Evolutionary conservation across 805 yeast species (phyloP).

Genomic region (Metschnikowia henanensis): DNA sequence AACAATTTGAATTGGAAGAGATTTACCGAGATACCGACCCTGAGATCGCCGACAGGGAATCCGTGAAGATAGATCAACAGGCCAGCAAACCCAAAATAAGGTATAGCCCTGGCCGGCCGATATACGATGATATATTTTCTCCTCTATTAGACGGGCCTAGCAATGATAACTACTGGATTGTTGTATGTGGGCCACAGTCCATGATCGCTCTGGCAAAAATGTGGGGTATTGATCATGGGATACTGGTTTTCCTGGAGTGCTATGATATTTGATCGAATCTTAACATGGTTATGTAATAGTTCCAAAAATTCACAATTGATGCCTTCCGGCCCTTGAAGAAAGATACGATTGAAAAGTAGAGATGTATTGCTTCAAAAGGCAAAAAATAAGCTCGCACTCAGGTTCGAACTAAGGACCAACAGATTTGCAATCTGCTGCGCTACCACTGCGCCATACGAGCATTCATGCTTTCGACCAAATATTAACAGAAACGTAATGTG

Average conservation of each 20-base stretch:
- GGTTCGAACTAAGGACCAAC: conserved; percentile 97
- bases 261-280: conserved; percentile 10
- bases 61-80: background rate
- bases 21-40: background rate
- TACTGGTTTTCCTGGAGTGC: conserved; percentile 43
- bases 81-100: background rate
- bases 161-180: conserved; percentile 46
- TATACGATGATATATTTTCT: conserved; percentile 32
- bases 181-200: conserved; percentile 58
- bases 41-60: background rate
- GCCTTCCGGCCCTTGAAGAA: too few relatives aligned
- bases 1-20: conserved; percentile 16
- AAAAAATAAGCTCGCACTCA: conserved; percentile 63
- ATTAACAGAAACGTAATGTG: too few relatives aligned
- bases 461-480: background rate
- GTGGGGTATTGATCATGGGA: conserved; percentile 37
- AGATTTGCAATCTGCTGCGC: conserved; percentile 99
- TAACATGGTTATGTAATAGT: too few relatives aligned
- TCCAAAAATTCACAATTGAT: too few relatives aligned
- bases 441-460: conserved; percentile 96
- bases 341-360: too few relatives aligned
- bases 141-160: conserved; percentile 29
- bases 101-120: conserved; percentile 44
- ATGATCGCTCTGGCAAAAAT: conserved; percentile 40
- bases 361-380: too few relatives aligned